Evolutionary conservation across 495 filamentous ascomycete genomes (phyloP).

Genomic region (Penicillium parvum): DNA sequence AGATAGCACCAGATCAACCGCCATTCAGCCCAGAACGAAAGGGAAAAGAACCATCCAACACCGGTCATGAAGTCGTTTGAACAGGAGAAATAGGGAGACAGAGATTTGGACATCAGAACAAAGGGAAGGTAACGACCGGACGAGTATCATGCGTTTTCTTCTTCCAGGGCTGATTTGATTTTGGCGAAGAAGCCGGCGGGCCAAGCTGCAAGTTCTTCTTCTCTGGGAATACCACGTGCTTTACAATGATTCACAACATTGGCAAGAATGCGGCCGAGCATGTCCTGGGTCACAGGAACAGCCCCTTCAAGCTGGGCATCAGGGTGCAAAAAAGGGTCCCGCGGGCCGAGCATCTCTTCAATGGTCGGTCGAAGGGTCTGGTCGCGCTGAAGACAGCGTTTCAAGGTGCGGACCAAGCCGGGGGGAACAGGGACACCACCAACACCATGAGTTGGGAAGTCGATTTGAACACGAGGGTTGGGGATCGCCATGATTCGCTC

Average conservation of each 20-base stretch:
- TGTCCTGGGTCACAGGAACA: constrained; percentile 69
- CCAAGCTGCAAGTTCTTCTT: constrained; percentile 68
- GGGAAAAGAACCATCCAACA: constrained; percentile 20
- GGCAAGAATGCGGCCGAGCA: constrained; percentile 69
- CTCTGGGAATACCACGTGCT: constrained; percentile 60
- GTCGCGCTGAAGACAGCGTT: constrained; percentile 75
- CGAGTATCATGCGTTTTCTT: constrained; percentile 33
- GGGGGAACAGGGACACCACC: constrained; percentile 68
- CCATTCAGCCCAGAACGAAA: constrained; percentile 5
- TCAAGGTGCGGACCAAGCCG: constrained; percentile 67
- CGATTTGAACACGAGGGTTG: constrained; percentile 76
- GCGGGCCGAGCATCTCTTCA: constrained; percentile 62
- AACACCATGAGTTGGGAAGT: constrained; percentile 71
- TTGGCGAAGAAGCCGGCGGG: constrained; percentile 62
- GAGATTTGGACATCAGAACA: constrained; percentile 16
- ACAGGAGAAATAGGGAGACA: constrained; percentile 8
- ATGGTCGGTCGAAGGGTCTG: constrained; percentile 72
- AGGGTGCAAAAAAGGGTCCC: constrained; percentile 80
- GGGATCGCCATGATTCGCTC: constrained; percentile 75
- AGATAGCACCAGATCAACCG: constrained; percentile 21
- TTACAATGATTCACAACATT: constrained; percentile 73
- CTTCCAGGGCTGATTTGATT: constrained; percentile 59
- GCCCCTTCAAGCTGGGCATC: constrained; percentile 57
- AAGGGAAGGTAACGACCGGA: constrained; percentile 16
- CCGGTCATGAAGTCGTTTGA: constrained; percentile 28